phyloP scores from a whole-genome alignment of 345 rosid genomes.

The Noccaea bulbosa region DNA sequence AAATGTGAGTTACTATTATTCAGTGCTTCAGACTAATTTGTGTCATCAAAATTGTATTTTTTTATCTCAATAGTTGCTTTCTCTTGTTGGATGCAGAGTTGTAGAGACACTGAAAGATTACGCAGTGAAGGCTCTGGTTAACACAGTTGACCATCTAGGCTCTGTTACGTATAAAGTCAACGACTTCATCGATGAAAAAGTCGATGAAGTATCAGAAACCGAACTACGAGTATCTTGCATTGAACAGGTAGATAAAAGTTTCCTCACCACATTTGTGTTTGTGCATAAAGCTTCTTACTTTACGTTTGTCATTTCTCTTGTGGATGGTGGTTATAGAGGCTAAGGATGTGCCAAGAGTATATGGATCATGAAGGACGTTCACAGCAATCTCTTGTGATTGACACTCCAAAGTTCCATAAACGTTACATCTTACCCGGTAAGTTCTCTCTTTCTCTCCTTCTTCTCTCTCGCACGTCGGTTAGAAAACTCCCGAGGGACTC shows the following conservation, averaged over 20 bases:
- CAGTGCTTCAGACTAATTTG: background rate
- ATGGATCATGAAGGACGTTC: slow-evolving; percentile 85
- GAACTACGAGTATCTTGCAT: slow-evolving; percentile 81
- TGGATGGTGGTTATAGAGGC: slow-evolving; percentile 66
- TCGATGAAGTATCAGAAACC: slow-evolving; percentile 77
- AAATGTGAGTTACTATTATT: slow-evolving; percentile 59
- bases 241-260: slow-evolving; percentile 62
- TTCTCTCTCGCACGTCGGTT: background rate
- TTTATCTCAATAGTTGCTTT: slow-evolving; percentile 2
- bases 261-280: background rate
- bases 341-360: slow-evolving; percentile 81
- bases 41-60: background rate
- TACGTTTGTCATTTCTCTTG: background rate
- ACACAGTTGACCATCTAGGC: slow-evolving; percentile 95
- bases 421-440: slow-evolving; percentile 86
- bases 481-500: background rate
- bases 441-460: slow-evolving; percentile 47
- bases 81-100: slow-evolving; percentile 59
- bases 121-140: slow-evolving; percentile 86
- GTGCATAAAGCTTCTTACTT: slow-evolving; percentile 18
- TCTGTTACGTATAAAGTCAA: slow-evolving; percentile 89
- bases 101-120: slow-evolving; percentile 91
- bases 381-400: slow-evolving; percentile 73
- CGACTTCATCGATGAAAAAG: slow-evolving; percentile 82
- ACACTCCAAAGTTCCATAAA: slow-evolving; percentile 86